phyloP scores from a whole-genome alignment of 371 early-diverging fungal genomes.

The Astathelohania contejeani region DNA sequence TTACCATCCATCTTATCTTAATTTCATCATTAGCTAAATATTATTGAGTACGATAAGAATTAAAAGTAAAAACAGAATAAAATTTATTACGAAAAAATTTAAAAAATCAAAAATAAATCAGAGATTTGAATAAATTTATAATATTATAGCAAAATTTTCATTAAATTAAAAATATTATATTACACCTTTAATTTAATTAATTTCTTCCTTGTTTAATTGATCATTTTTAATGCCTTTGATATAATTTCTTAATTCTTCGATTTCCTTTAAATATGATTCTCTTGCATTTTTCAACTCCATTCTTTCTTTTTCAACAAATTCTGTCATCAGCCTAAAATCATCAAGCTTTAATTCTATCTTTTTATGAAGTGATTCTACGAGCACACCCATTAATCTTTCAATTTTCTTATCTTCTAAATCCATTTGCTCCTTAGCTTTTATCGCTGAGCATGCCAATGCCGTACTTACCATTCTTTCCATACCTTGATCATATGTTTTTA shows the following conservation, averaged over 20 bases:
- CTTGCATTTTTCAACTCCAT: slow-evolving; percentile 19
- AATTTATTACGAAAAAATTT: no score
- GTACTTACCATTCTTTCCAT: slow-evolving; percentile 25
- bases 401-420: slow-evolving; percentile 42
- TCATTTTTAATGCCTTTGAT: not conserved
- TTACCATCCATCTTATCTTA: no score
- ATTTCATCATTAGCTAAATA: no score
- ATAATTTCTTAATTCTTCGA: not conserved
- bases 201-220: no score
- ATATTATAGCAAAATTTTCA: no score
- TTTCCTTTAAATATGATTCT: not conserved
- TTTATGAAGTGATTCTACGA: slow-evolving; percentile 40
- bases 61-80: no score
- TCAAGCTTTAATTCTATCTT: slow-evolving; percentile 40
- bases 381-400: slow-evolving; percentile 33
- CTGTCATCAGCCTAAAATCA: slow-evolving; percentile 30
- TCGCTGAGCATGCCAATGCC: slow-evolving; percentile 57
- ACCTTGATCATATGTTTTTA: slow-evolving; percentile 37
- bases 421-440: slow-evolving; percentile 36
- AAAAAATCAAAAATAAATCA: no score
- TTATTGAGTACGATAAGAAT: no score
- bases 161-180: no score
- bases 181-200: no score
- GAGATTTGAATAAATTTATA: no score
- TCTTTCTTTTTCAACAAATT: slow-evolving; percentile 35